phyloP scores from a whole-genome alignment of 169 alveolate genomes.

The Eimeria praecox region DNA sequence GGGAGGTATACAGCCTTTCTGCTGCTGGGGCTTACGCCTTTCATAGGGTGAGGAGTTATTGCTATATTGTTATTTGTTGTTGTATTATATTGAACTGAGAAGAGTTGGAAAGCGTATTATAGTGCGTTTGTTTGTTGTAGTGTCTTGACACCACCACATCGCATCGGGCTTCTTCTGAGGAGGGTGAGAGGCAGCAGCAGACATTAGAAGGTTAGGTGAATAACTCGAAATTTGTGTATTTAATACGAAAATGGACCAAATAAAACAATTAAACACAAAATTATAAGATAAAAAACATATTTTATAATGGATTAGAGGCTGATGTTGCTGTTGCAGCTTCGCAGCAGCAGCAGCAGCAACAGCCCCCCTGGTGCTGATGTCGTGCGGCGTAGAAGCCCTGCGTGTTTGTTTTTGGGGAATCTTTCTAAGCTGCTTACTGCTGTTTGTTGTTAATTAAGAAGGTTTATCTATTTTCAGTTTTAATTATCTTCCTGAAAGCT shows the following conservation, averaged over 20 bases:
- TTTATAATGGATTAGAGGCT: neutral
- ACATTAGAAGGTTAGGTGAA: neutral
- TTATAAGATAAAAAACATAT: neutral
- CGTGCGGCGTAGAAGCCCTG: slow-evolving; percentile 13
- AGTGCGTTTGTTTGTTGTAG: neutral
- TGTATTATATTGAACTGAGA: no score
- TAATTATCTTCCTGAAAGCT: neutral
- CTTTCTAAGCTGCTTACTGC: neutral
- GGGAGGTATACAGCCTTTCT: no score
- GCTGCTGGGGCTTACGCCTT: no score
- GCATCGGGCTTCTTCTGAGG: neutral
- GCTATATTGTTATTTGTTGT: no score
- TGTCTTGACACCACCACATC: neutral
- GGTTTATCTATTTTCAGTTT: slow-evolving; percentile 4
- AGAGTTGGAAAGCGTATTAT: neutral
- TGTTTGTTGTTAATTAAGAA: neutral
- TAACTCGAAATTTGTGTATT: neutral
- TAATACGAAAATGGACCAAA: neutral
- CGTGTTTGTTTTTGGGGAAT: neutral
- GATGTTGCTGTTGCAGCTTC: neutral
- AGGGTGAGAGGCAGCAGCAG: neutral
- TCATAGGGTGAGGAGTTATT: no score
- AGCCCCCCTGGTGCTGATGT: neutral
- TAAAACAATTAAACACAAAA: neutral
- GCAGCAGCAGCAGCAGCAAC: neutral